phyloP scores from a whole-genome alignment of 1,284 basidiomycete species.

The Austroboletus novae-zelandiae region DNA sequence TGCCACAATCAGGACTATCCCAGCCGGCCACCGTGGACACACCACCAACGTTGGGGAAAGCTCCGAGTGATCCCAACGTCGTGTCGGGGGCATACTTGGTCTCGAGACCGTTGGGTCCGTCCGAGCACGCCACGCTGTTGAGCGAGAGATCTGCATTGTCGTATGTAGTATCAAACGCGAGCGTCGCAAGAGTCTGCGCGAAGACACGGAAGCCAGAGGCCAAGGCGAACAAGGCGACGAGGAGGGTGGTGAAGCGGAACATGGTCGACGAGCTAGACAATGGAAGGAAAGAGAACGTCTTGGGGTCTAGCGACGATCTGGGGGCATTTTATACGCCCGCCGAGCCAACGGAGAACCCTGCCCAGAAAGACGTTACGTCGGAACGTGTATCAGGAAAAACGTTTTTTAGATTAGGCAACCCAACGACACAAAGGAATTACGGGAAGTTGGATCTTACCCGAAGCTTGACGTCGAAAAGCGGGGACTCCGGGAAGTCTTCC shows the following conservation, averaged over 20 bases:
- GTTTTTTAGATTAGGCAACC: neutral
- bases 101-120: conserved; percentile 30
- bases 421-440: neutral
- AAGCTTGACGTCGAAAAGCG: too few species aligned
- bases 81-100: conserved; percentile 21
- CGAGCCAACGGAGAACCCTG: conserved; percentile 1
- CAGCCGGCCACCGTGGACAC: conserved; percentile 28
- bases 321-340: conserved; percentile 19
- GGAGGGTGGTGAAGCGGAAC: conserved; percentile 9
- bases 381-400: neutral
- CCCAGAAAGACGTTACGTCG: neutral
- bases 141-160: conserved; percentile 28
- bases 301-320: neutral
- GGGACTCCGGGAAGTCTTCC: too few species aligned
- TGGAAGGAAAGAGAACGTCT: neutral
- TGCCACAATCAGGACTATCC: conserved; percentile 33
- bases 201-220: conserved; percentile 8
- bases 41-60: conserved; percentile 35
- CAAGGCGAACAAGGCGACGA: conserved; percentile 7
- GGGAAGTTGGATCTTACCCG: neutral
- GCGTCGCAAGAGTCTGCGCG: conserved; percentile 22
- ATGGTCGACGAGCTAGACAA: conserved; percentile 8
- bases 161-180: conserved; percentile 32
- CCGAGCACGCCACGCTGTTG: conserved; percentile 33
- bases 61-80: conserved; percentile 30